phyloP scores from a whole-genome alignment of 208 protist genomes.

The Crithidia expoeki region DNA sequence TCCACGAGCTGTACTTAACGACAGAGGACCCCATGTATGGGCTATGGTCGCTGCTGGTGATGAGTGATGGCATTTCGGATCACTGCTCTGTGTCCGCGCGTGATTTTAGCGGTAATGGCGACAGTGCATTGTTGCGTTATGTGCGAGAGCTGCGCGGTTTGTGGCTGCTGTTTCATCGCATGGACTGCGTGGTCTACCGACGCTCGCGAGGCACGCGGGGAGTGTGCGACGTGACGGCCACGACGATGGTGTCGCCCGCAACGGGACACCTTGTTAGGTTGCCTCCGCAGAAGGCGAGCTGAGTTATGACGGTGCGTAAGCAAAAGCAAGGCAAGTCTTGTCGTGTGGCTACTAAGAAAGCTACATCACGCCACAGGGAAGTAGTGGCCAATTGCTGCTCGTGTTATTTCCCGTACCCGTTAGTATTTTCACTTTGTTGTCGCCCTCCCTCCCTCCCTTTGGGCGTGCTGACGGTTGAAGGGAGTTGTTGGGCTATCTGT shows the following conservation, averaged over 20 bases:
- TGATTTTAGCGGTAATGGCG: neutral
- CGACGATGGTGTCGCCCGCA: slow-evolving; percentile 24
- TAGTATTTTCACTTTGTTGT: too few species aligned
- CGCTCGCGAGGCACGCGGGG: slow-evolving; percentile 28
- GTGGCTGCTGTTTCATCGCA: slow-evolving; percentile 31
- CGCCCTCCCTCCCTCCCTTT: too few species aligned
- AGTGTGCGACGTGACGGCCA: slow-evolving; percentile 18
- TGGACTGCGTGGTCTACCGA: slow-evolving; percentile 34
- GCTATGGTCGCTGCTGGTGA: slow-evolving; percentile 45
- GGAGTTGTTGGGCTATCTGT: too few species aligned
- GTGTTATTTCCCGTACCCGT: too few species aligned
- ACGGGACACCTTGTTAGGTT: slow-evolving; percentile 30
- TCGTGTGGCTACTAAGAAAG: too few species aligned
- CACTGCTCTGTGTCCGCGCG: slow-evolving; percentile 20
- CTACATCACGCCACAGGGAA: too few species aligned
- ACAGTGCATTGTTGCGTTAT: slow-evolving; percentile 20
- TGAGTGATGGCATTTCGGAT: slow-evolving; percentile 30
- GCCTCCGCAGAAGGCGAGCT: neutral
- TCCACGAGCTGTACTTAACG: slow-evolving; percentile 42
- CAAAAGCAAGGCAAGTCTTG: too few species aligned
- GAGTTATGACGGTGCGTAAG: neutral
- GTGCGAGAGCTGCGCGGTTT: slow-evolving; percentile 35
- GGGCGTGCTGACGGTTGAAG: too few species aligned
- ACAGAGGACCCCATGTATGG: slow-evolving; percentile 56
- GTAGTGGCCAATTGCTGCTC: too few species aligned